A percentile compares a stretch with the other conserved stretches of the same genome.
Evolutionary conservation across 2,329 filamentous ascomycete species (phyloP).

Genomic region (Aspergillus sp.): DNA sequence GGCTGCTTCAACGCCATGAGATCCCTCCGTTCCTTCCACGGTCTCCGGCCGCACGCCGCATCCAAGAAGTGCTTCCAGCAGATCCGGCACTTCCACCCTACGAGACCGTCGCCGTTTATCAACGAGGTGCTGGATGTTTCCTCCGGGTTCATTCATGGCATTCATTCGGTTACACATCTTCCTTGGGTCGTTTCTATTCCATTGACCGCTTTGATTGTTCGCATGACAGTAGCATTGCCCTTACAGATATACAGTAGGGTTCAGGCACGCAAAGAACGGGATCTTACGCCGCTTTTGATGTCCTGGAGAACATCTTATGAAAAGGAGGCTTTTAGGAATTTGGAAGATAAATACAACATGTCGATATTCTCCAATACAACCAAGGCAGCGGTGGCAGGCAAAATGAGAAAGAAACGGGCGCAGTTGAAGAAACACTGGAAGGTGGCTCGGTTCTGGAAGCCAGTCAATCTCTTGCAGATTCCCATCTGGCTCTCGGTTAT

Average conservation of each 20-base stretch:
- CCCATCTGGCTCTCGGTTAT: conserved; percentile 45
- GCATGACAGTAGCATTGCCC: conserved; percentile 45
- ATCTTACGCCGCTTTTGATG: conserved; percentile 38
- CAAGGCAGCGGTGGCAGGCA: conserved; percentile 12
- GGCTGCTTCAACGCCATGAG: no score
- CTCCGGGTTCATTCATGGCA: conserved; percentile 41
- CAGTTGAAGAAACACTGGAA: conserved; percentile 31
- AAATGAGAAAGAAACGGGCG: conserved; percentile 18
- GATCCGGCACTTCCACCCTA: conserved; percentile 48
- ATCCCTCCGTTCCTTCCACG: no score
- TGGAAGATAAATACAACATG: conserved; percentile 1
- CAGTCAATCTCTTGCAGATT: conserved; percentile 33
- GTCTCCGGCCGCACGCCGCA: no score
- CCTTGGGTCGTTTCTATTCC: conserved; percentile 54
- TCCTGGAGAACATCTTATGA: conserved; percentile 29
- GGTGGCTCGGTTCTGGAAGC: conserved; percentile 29
- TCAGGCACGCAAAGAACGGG: conserved; percentile 36
- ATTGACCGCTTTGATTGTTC: conserved; percentile 49
- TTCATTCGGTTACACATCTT: conserved; percentile 48
- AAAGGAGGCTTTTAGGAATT: not conserved
- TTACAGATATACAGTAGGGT: conserved; percentile 40
- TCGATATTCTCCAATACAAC: not conserved
- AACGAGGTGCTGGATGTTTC: conserved; percentile 40
- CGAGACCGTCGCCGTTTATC: conserved; percentile 38
- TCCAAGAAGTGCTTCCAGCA: conserved; percentile 10